Evolutionary conservation across 371 early-diverging fungal genomes (phyloP).

Genomic region (Syncephalastrum racemosum): DNA sequence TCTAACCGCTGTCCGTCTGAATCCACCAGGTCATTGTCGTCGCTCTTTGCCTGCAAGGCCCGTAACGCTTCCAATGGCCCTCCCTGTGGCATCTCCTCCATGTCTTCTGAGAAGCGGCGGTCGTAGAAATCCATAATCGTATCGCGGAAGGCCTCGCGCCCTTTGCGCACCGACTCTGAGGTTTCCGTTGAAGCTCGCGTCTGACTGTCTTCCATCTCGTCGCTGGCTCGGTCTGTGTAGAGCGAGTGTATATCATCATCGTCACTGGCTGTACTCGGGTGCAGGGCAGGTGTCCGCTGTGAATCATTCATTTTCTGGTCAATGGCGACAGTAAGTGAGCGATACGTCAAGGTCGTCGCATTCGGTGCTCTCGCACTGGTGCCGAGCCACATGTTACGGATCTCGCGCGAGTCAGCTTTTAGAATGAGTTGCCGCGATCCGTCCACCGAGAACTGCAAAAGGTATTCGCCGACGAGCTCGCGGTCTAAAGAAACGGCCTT

Average conservation of each 20-base stretch:
- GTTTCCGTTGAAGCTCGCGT: conserved; percentile 2
- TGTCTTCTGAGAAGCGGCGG: conserved; percentile 19
- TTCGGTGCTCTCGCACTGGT: conserved; percentile 9
- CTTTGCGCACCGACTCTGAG: conserved; percentile 5
- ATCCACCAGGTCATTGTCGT: background rate
- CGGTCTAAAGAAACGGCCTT: conserved; percentile 19
- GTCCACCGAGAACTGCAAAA: conserved; percentile 19
- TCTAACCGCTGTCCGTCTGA: conserved; percentile 13
- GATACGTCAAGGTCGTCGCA: conserved; percentile 10
- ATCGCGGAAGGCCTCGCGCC: conserved; percentile 23
- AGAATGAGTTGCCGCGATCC: conserved; percentile 14
- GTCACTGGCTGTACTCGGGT: conserved; percentile 4
- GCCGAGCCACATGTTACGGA: conserved; percentile 26
- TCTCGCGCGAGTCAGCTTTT: conserved; percentile 14
- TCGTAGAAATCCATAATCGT: conserved; percentile 47
- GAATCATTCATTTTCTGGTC: conserved; percentile 2
- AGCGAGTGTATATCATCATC: conserved; percentile 3
- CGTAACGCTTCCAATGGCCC: too few species aligned
- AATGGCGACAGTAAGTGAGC: conserved; percentile 3
- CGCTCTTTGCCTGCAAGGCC: background rate
- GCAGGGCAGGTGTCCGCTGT: conserved; percentile 17
- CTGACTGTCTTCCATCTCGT: conserved; percentile 19
- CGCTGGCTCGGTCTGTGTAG: conserved; percentile 5
- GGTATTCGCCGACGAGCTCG: conserved; percentile 26
- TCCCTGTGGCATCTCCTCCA: conserved; percentile 5